Evolutionary conservation across 1,284 basidiomycete species (phyloP).

Genomic region (Chiua sp.): DNA sequence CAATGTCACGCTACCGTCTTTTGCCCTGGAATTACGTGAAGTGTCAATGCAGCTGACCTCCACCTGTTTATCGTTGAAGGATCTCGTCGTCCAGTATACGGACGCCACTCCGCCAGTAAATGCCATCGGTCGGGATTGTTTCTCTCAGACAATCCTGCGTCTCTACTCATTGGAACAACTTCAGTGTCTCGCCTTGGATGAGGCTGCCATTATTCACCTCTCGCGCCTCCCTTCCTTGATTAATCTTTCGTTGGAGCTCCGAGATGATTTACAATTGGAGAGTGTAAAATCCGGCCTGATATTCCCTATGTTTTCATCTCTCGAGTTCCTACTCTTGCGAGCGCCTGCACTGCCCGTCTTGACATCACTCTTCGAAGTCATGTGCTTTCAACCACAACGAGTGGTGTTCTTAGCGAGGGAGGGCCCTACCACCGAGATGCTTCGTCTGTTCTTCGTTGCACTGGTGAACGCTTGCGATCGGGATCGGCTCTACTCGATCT

Average conservation of each 20-base stretch:
- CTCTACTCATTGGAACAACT: slow-evolving; percentile 23
- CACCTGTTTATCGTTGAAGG: too few species aligned
- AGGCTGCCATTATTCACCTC: slow-evolving; percentile 28
- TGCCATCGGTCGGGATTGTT: too few species aligned
- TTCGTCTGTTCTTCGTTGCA: slow-evolving; percentile 28
- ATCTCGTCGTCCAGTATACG: too few species aligned
- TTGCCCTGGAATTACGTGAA: too few species aligned
- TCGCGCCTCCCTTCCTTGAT: slow-evolving; percentile 22
- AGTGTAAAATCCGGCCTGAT: slow-evolving; percentile 16
- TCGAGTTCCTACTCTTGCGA: too few species aligned
- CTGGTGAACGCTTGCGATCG: slow-evolving; percentile 18
- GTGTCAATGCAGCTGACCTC: too few species aligned
- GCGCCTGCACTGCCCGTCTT: too few species aligned
- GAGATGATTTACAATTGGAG: slow-evolving; percentile 20
- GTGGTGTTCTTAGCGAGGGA: too few species aligned
- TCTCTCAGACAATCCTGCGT: slow-evolving; percentile 19
- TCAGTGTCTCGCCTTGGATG: slow-evolving; percentile 25
- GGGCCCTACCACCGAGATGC: slow-evolving; percentile 9
- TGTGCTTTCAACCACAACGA: too few species aligned
- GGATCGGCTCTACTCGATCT: slow-evolving; percentile 11
- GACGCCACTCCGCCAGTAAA: too few species aligned
- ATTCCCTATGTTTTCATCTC: slow-evolving; percentile 18
- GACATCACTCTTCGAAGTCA: too few species aligned
- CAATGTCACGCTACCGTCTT: too few species aligned
- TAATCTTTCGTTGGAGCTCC: slow-evolving; percentile 18